Evolutionary conservation across 1,284 basidiomycete species (phyloP).

Genomic region (Xerocomus amazonicus): DNA sequence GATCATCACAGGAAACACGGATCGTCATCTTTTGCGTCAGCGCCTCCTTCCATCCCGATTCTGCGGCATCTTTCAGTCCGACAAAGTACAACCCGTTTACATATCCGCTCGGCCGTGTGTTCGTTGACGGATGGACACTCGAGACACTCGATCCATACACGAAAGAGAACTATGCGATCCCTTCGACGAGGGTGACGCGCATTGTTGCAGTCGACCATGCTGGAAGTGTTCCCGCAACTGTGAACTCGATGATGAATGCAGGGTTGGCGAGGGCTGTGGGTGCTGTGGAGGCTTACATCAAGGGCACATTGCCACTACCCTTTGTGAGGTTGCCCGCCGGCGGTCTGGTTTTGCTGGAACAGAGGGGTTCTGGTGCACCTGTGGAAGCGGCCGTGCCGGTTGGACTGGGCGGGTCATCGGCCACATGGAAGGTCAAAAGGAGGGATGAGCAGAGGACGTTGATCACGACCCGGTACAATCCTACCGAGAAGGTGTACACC

Average conservation of each 20-base stretch:
- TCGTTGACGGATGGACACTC: constrained; percentile 94
- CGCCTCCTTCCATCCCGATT: constrained; percentile 69
- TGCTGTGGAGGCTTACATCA: constrained; percentile 68
- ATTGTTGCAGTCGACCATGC: constrained; percentile 88
- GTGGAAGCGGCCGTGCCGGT: constrained; percentile 9
- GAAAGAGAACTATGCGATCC: constrained; percentile 91
- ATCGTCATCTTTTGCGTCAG: constrained; percentile 74
- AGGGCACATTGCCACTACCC: constrained; percentile 58
- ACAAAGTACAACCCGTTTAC: constrained; percentile 76
- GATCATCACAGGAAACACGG: constrained; percentile 32
- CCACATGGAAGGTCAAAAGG: constrained; percentile 54
- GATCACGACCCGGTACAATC: constrained; percentile 48
- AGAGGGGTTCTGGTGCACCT: constrained; percentile 27
- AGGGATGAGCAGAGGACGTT: constrained; percentile 56
- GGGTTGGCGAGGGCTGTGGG: constrained; percentile 67
- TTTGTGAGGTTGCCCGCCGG: constrained; percentile 63
- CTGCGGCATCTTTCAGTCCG: constrained; percentile 52
- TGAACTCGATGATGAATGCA: constrained; percentile 87
- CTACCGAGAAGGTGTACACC: constrained; percentile 47
- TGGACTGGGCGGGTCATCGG: constrained; percentile 6
- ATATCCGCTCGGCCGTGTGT: constrained; percentile 78
- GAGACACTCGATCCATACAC: constrained; percentile 98
- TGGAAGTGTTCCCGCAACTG: constrained; percentile 80
- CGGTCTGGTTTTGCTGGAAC: constrained; percentile 54
- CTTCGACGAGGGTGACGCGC: constrained; percentile 88